Conservation (phyloP, 345 rosid genomes). For the Mallotus nudiflorus region DNA sequence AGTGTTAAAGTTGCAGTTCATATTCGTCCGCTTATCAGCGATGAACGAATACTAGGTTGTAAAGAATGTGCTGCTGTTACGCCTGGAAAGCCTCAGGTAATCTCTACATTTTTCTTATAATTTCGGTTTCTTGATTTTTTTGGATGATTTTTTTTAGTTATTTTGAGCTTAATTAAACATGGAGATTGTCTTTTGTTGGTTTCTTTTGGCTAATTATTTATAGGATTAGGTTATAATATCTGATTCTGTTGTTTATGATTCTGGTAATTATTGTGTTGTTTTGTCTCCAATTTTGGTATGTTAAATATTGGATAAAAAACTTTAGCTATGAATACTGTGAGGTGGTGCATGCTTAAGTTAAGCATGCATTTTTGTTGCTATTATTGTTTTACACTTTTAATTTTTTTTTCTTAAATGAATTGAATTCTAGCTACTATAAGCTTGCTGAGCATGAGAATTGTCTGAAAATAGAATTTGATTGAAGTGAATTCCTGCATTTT, state of each 20-base stretch:
- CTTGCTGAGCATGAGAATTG: too few relatives aligned
- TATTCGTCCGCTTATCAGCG: constrained; percentile 24
- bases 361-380: background rate
- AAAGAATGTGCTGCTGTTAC: constrained; percentile 24
- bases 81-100: constrained; percentile 27
- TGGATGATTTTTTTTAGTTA: background rate
- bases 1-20: constrained; percentile 33
- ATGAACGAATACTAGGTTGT: constrained; percentile 29
- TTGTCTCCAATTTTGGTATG: background rate
- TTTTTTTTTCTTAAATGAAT: too few relatives aligned
- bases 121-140: background rate
- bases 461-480: too few relatives aligned
- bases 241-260: background rate
- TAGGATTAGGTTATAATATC: background rate
- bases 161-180: background rate
- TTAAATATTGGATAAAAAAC: background rate
- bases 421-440: too few relatives aligned
- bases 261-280: background rate
- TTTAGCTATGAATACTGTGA: background rate
- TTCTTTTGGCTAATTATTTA: background rate
- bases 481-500: too few relatives aligned
- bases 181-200: too few relatives aligned
- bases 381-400: too few relatives aligned
- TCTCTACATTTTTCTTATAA: too few relatives aligned
- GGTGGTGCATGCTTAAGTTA: background rate